phyloP scores from a whole-genome alignment of 2,329 filamentous ascomycete genomes.

The Fusarium hainanense region DNA sequence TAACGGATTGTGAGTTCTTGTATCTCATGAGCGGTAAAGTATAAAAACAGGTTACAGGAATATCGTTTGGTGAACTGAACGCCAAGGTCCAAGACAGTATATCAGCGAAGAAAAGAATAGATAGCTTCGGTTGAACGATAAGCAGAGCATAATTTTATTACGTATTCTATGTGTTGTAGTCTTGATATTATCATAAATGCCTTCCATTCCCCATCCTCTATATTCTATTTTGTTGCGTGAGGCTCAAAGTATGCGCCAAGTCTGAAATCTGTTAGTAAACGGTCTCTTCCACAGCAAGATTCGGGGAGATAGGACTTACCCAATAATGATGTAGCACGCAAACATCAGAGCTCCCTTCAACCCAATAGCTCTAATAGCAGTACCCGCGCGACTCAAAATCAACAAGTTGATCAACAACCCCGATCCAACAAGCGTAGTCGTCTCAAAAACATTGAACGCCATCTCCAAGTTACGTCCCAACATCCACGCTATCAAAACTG shows the following conservation, averaged over 20 bases:
- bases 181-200: conserved; percentile 31
- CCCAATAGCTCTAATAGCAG: conserved; percentile 65
- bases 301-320: conserved; percentile 21
- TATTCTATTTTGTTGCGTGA: conserved; percentile 11
- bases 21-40: too few relatives aligned
- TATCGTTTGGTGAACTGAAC: too few relatives aligned
- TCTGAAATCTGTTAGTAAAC: background rate
- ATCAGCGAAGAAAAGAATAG: too few relatives aligned
- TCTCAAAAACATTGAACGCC: conserved; percentile 81
- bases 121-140: conserved; percentile 7
- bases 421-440: conserved; percentile 75
- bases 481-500: conserved; percentile 69
- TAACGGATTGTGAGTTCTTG: too few relatives aligned
- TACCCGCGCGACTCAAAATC: conserved; percentile 77
- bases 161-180: conserved; percentile 4
- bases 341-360: conserved; percentile 67
- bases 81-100: too few relatives aligned
- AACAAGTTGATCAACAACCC: conserved; percentile 80
- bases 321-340: conserved; percentile 66
- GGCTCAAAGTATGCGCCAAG: conserved; percentile 38
- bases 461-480: conserved; percentile 68
- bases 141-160: background rate
- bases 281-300: too few relatives aligned
- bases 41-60: too few relatives aligned
- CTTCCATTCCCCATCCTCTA: background rate